Evolutionary conservation across 2,329 filamentous ascomycete genomes (phyloP), one percentile per base, ranked within the genome.

Genomic region (Fusarium metavorans): DNA sequence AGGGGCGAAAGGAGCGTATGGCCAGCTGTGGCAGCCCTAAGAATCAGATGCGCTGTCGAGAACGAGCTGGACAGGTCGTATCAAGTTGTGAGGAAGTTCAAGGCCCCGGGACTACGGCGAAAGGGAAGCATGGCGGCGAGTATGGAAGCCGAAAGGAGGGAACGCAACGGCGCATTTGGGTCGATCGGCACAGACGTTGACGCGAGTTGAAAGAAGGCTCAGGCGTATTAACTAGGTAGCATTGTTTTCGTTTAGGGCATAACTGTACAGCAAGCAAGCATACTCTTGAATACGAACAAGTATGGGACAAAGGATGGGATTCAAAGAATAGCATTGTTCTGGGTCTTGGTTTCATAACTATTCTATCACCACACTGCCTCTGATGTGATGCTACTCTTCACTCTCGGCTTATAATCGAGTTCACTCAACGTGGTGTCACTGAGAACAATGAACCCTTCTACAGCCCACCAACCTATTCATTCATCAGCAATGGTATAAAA

Each of bases 1-100:
- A 89, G 93, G 64, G 96, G 96, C 2, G 96, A 98, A 83, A 86
- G 92, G 71, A 95, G 94, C 75, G 95, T 98, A 0, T 98, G 96
- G 95, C 96, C 95, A 0, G 94, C 95, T 3, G 91, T 98, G 4
- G 92, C 92, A 35, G 94, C 95, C 16, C 83, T 98, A 71, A 92
- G 93, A 77, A 92, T 97, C 8, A 87, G 96, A 8, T 97, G 94
- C 82, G 93, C 92, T 6, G 89, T 98, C 9, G 96, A 98, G 82
- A 92, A 95, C 65, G 95, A 97, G 80, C 86, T 98, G 13, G 95
- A 98, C 81, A 87, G 92, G 56, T 93, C 94, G 0, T 98, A 97
- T 82, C 94, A 97, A 82, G 86, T 93, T 67, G 93, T 96, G 0
- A 87, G 94, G 70, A 89, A 92, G 71, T 82, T 89, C 34, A 90